These are phyloP conservation scores for Suillus subalutaceus DNA, from an alignment of 768 basidiomycete genomes.

Conservation along the genomic window DNA sequence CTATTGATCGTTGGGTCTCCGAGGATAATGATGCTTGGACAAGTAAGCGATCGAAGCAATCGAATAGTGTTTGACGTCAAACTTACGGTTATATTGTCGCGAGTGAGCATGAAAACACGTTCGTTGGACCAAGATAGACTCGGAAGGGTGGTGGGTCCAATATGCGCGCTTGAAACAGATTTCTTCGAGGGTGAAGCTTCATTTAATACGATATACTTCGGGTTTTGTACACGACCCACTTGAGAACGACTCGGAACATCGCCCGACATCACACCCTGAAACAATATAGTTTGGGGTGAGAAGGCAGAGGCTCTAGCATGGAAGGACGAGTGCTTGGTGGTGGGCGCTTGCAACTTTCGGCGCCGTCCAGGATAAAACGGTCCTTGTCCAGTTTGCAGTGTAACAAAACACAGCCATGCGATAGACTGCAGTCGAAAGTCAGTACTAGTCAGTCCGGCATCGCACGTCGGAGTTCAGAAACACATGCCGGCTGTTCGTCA, in stretches of 20 bases:
- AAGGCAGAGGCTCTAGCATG: background rate
- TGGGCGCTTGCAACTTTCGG: background rate
- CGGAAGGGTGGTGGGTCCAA: background rate
- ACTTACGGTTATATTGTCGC: background rate
- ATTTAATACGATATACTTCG: background rate
- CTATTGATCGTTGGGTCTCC: background rate
- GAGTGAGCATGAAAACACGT: background rate
- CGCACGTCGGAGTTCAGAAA: background rate
- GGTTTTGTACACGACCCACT: background rate
- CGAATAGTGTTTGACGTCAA: background rate
- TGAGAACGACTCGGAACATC: background rate
- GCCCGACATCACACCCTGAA: background rate
- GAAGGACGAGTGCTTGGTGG: background rate
- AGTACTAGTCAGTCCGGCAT: background rate
- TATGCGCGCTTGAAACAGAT: background rate
- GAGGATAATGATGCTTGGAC: background rate
- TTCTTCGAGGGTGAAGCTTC: background rate
- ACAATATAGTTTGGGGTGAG: background rate
- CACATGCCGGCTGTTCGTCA: background rate
- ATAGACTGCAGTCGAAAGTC: background rate
- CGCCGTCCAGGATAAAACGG: too few species aligned
- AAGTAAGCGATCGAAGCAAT: background rate
- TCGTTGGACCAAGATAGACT: background rate
- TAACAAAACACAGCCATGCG: background rate
- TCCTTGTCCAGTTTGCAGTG: too few species aligned